Evolutionary conservation across 208 protist species (phyloP).

Genomic region (Acanthamoeba lenticulata): DNA sequence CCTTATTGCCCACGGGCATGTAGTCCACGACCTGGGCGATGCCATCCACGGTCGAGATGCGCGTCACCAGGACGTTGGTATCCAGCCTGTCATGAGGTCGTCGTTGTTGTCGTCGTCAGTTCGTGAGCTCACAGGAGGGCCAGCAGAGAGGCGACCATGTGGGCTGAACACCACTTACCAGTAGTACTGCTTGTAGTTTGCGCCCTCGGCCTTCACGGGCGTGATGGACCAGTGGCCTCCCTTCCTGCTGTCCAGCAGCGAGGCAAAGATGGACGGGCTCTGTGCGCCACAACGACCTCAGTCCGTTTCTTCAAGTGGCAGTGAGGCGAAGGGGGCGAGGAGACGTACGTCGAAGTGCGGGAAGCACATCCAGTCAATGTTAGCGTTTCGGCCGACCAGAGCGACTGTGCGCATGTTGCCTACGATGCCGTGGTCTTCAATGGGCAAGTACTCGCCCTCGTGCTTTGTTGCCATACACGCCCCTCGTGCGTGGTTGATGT

Average conservation of each 20-base stretch:
- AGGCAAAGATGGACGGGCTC: slow-evolving; percentile 26
- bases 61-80: slow-evolving; percentile 76
- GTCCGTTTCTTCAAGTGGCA: too few relatives aligned
- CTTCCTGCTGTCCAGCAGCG: slow-evolving; percentile 51
- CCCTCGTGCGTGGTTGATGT: not conserved
- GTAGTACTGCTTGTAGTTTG: slow-evolving; percentile 66
- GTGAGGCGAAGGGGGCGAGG: slow-evolving; percentile 50
- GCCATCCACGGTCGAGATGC: slow-evolving; percentile 66
- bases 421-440: slow-evolving; percentile 82
- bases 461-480: not conserved
- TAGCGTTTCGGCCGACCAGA: slow-evolving; percentile 72
- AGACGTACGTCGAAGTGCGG: slow-evolving; percentile 78
- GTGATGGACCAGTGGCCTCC: slow-evolving; percentile 49
- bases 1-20: slow-evolving; percentile 76
- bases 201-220: not conserved
- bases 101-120: too few relatives aligned
- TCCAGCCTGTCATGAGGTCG: slow-evolving; percentile 76
- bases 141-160: too few relatives aligned
- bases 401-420: slow-evolving; percentile 81
- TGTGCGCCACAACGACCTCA: not conserved
- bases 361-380: slow-evolving; percentile 82
- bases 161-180: not conserved
- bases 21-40: slow-evolving; percentile 76
- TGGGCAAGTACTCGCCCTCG: slow-evolving; percentile 78
- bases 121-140: too few relatives aligned